Conservation (phyloP, 2,329 filamentous ascomycete genomes). For the Shiraia bambusicola region DNA sequence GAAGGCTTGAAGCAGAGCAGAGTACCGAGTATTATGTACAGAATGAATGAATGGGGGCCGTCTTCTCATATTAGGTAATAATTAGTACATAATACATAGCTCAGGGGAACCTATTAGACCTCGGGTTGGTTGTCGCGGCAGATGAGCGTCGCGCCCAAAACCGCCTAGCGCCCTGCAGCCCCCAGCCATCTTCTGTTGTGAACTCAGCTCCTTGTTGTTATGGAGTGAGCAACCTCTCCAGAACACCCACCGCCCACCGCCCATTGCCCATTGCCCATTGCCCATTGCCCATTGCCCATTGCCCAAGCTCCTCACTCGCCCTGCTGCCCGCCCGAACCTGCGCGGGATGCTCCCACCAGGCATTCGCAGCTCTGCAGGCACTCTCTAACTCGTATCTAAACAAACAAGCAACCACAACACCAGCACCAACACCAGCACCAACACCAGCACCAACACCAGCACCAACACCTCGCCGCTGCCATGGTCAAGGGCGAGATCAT, state of each 20-base stretch:
- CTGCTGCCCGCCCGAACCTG: slow-evolving; percentile 22
- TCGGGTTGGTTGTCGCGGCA: slow-evolving; percentile 22
- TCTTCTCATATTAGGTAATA: too few relatives aligned
- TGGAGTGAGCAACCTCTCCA: slow-evolving; percentile 16
- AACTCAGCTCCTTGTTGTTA: too few relatives aligned
- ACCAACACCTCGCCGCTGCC: slow-evolving; percentile 14
- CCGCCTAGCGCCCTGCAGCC: slow-evolving; percentile 13
- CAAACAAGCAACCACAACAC: slow-evolving; percentile 6
- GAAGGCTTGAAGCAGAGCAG: too few relatives aligned
- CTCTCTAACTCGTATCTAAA: slow-evolving; percentile 24
- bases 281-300: slow-evolving; percentile 22
- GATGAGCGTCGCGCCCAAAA: slow-evolving; percentile 14
- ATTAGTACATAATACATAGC: too few relatives aligned
- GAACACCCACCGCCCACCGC: slow-evolving; percentile 24
- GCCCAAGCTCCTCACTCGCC: slow-evolving; percentile 16
- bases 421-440: slow-evolving; percentile 13
- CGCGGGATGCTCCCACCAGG: slow-evolving; percentile 38
- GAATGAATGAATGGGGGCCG: not conserved
- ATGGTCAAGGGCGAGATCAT: slow-evolving; percentile 39
- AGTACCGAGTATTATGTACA: too few relatives aligned
- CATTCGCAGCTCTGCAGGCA: slow-evolving; percentile 30
- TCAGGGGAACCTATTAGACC: slow-evolving; percentile 7
- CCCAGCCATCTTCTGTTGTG: slow-evolving; percentile 10
- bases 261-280: slow-evolving; percentile 21
- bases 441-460: slow-evolving; percentile 12